Base-by-base conservation (phyloP, 2,329 filamentous ascomycete genomes). In the Ophiostoma sp. region DNA sequence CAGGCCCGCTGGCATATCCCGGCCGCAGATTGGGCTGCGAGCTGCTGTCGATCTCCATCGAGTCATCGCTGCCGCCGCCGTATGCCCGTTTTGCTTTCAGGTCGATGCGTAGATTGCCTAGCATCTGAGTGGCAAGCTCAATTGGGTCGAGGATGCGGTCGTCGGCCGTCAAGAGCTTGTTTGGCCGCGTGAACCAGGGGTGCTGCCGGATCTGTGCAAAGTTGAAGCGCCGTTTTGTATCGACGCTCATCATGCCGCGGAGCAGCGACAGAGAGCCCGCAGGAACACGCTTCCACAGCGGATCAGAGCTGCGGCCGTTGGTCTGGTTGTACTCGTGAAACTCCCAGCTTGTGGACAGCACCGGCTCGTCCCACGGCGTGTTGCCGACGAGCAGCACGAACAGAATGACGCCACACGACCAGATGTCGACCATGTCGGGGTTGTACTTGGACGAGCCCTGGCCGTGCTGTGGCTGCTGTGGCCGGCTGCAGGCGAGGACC, bases 331-430 rank as follows among this genome's bases (percentile, higher is more conserved):
- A 99, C 77, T 97, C 93, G 74, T 90, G 86, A 73, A 91, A 99
- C 78, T 99, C 95, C 82, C 91, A 96, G 76, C 92, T 97, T 14
- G 67, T 68, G 69, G 85, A 81, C 3, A 93, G 81, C 2, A 93
- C 94, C 0, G 95, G 95, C 76, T 95, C 91, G 75, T 98, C 95
- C 95, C 95, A 99, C 0, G 95, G 95, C 1, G 95, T 99, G 76
- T 99, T 99, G 9, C 95, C 95, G 1, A 96, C 93, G 3, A 99
- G 82, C 4, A 99, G 82, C 47, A 98, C 95, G 75, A 99, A 99
- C 4, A 99, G 82, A n/a, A 99, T 96, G 67, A 99, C 93, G 45
- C 95, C 95, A 74, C 93, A 97, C 16, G 93, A 97, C 96, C 96
- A 99, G 68, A 99, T 89, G 76, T 99, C 95, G 49, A 92, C 91